Percentiles rank a stretch among this genome's conserved stretches.
These are phyloP conservation scores for Aegilops longissima DNA, from an alignment of 176 grass and related monocot species.

Conservation along the genomic window DNA sequence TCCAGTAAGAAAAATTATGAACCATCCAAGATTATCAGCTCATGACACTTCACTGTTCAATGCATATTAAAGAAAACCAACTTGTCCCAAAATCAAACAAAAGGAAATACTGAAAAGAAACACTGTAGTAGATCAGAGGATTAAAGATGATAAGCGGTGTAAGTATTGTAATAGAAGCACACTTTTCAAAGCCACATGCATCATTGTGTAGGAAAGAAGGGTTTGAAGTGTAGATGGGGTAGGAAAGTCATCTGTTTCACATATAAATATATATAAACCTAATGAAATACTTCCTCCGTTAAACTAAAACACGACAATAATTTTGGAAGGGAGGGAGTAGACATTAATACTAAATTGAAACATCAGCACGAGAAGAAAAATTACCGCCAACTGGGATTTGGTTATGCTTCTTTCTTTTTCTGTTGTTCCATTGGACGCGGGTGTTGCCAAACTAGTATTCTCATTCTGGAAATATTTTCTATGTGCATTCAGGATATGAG, in stretches of 20 bases:
- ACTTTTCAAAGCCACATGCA: not conserved
- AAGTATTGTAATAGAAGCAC: conserved; percentile 20
- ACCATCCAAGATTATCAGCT: conserved; percentile 7
- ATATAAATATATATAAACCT: not conserved
- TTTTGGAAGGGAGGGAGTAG: not conserved
- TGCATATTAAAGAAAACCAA: conserved; percentile 9
- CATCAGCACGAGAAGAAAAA: conserved; percentile 25
- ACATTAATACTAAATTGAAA: not conserved
- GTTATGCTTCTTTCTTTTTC: conserved; percentile 35
- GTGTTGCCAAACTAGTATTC: conserved; percentile 20
- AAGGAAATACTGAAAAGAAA: not conserved
- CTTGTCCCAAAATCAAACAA: not conserved
- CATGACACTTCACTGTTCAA: not conserved
- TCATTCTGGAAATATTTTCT: conserved; percentile 38
- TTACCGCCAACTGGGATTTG: conserved; percentile 60
- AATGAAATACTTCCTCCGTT: not conserved
- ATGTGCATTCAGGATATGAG: conserved; percentile 20
- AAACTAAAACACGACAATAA: too few relatives aligned
- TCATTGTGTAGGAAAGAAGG: not conserved
- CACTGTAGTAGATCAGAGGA: not conserved
- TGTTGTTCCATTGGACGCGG: conserved; percentile 34
- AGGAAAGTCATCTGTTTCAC: not conserved
- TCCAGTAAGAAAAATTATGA: not conserved
- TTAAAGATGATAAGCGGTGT: not conserved
- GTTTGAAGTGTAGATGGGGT: not conserved